Evolutionary conservation across 192 early-diverging fungal genomes (phyloP), one percentile per base, ranked within the genome.

Genomic region (Coemansia sp.): DNA sequence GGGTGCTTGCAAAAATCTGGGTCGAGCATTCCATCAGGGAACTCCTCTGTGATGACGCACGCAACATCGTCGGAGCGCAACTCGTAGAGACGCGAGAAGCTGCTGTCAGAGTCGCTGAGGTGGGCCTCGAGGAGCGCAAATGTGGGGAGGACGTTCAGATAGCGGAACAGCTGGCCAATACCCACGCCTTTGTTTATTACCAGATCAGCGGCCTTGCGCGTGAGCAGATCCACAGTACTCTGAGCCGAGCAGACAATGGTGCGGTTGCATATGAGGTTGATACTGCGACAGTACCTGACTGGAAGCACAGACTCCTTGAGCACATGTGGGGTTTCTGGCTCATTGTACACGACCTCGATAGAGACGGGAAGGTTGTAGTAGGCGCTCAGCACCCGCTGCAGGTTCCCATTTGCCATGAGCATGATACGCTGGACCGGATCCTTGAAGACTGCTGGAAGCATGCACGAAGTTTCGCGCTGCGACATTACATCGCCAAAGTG

Each of bases 361-460:
- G 74, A 74, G 22, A 83, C 73, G 0, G 75, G 76, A 51, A 78
- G 73, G 67, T 83, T 83, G 73, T 83, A 78, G 76, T 78, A 78
- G 19, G 81, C 71, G 60, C 76, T 78, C 38, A 83, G 73, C 19
- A 83, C 69, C 12, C 81, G 68, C 70, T 83, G 81, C 48, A 83
- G 72, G 49, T 78, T 78, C 62, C 81, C 81, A 64, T 78, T 83
- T 38, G 76, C 71, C 68, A 69, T 78, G 10, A 83, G 75, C 70
- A 83, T 74, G 65, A 83, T 74, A 63, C 81, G 81, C 66, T 83
- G 76, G 24, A 78, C 68, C 0, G 76, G 76, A 41, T 67, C 64
- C 52, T 69, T 78, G 68, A 78, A 74, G 10, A 75, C 64, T 0
- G 60, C 69, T 5, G 76, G 75, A 26, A 83, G 67, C 68, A 83